Evolutionary conservation across 164 flowering plant species (phyloP).

Genomic region (Kingdonia uniflora): DNA sequence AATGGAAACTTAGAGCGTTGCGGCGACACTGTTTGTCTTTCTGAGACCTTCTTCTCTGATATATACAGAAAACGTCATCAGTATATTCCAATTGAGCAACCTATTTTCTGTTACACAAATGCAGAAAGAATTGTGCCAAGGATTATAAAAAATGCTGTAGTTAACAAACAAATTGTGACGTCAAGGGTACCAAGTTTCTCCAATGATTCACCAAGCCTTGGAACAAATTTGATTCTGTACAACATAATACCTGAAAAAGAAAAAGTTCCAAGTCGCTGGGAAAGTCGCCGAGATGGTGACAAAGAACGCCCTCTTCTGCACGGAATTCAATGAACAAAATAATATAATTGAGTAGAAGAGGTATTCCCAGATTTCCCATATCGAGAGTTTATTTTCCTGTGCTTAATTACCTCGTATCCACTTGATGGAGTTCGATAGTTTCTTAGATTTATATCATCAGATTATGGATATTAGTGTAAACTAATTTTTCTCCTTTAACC

Average conservation of each 20-base stretch:
- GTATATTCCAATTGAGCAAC: background rate
- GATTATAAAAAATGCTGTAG: background rate
- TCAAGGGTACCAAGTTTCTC: too few relatives aligned
- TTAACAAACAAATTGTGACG: background rate
- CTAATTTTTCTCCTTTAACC: too few relatives aligned
- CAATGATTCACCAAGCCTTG: too few relatives aligned
- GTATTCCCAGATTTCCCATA: too few relatives aligned
- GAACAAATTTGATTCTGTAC: background rate
- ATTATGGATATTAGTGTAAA: background rate
- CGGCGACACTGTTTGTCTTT: slow-evolving; percentile 53
- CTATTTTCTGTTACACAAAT: background rate
- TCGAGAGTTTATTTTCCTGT: too few relatives aligned
- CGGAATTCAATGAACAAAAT: background rate
- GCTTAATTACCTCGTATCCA: too few relatives aligned
- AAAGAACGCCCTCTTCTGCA: slow-evolving; percentile 54
- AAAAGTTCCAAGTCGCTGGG: slow-evolving; percentile 34
- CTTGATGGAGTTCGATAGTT: too few relatives aligned
- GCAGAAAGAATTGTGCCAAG: background rate
- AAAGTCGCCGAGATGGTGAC: slow-evolving; percentile 42
- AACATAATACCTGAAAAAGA: slow-evolving; percentile 31
- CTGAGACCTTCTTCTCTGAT: slow-evolving; percentile 36
- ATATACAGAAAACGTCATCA: background rate
- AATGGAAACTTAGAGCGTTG: slow-evolving; percentile 45
- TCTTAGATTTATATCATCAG: background rate
- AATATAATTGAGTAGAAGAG: background rate